A percentile compares a stretch with the other conserved stretches of the same genome.
Conservation (phyloP, 768 basidiomycete genomes). For the Polyporus arcularius region DNA sequence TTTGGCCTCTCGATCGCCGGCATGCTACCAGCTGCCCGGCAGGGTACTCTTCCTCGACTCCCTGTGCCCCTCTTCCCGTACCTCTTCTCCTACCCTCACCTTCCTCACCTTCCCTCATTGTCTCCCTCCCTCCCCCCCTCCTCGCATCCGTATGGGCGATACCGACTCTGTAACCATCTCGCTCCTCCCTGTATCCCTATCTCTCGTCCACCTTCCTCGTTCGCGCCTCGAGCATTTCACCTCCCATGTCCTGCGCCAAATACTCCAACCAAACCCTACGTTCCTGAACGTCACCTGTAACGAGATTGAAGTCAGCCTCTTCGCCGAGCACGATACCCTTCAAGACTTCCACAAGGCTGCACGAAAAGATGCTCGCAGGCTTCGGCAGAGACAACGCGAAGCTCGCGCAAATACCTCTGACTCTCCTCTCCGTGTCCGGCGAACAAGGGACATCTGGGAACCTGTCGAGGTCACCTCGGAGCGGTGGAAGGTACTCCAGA, state of each 20-base stretch:
- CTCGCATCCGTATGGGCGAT: conserved; percentile 16
- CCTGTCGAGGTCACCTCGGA: conserved; percentile 72
- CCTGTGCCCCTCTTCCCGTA: conserved; percentile 1
- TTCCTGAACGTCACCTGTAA: conserved; percentile 81
- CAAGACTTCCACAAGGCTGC: conserved; percentile 64
- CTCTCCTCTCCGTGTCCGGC: conserved; percentile 14
- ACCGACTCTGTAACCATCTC: conserved; percentile 55
- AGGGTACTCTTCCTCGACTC: neutral
- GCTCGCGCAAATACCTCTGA: conserved; percentile 10
- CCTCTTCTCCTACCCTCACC: conserved; percentile 8
- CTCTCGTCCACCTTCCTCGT: conserved; percentile 75
- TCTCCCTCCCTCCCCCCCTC: neutral
- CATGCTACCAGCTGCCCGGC: conserved; percentile 11
- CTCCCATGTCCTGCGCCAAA: conserved; percentile 65
- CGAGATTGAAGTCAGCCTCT: conserved; percentile 75
- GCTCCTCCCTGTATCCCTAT: conserved; percentile 69
- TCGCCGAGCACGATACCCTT: conserved; percentile 60
- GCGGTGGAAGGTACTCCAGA: conserved; percentile 77
- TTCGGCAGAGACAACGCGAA: conserved; percentile 32
- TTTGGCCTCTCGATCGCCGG: neutral
- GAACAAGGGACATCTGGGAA: conserved; percentile 33
- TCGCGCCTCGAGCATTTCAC: conserved; percentile 60
- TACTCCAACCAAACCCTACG: conserved; percentile 63
- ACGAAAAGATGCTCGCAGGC: conserved; percentile 52
- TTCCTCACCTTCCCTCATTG: conserved; percentile 1